A percentile compares a stretch with the other conserved stretches of the same genome.
These are phyloP conservation scores for Globisporangium mamillatum DNA, from an alignment of 352 stramenopile species.

Conservation along the genomic window DNA sequence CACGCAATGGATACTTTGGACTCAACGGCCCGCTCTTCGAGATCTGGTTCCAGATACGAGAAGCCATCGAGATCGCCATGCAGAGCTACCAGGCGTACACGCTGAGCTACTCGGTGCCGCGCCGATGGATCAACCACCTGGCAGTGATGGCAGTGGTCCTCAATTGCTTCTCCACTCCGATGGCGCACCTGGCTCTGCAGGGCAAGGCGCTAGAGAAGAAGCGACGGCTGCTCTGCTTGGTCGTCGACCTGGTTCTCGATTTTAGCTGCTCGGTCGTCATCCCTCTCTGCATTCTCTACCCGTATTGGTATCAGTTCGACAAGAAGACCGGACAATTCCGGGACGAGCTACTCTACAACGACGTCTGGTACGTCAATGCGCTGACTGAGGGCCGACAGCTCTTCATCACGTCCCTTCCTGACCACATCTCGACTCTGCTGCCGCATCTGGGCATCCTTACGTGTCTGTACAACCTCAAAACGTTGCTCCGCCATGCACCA, in stretches of 20 bases:
- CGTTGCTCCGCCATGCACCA: neutral
- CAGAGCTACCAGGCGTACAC: conserved; percentile 26
- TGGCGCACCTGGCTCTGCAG: conserved; percentile 5
- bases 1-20: conserved; percentile 14
- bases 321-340: neutral
- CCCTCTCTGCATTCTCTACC: conserved; percentile 15
- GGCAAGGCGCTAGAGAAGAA: neutral
- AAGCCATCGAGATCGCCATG: conserved; percentile 18
- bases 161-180: conserved; percentile 18
- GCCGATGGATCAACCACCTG: conserved; percentile 23
- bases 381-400: conserved; percentile 1
- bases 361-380: conserved; percentile 11
- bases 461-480: conserved; percentile 2
- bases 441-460: neutral
- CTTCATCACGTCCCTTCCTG: conserved; percentile 37
- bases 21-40: conserved; percentile 17
- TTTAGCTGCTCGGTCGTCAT: conserved; percentile 23
- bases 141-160: conserved; percentile 18
- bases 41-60: conserved; percentile 13
- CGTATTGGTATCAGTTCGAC: conserved; percentile 16
- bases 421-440: conserved; percentile 46
- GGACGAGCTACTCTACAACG: neutral
- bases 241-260: conserved; percentile 19
- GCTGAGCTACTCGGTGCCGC: conserved; percentile 18
- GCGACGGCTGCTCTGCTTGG: conserved; percentile 14